Conservation (phyloP, 2,329 filamentous ascomycete species). For the Phialophora verrucosa region DNA sequence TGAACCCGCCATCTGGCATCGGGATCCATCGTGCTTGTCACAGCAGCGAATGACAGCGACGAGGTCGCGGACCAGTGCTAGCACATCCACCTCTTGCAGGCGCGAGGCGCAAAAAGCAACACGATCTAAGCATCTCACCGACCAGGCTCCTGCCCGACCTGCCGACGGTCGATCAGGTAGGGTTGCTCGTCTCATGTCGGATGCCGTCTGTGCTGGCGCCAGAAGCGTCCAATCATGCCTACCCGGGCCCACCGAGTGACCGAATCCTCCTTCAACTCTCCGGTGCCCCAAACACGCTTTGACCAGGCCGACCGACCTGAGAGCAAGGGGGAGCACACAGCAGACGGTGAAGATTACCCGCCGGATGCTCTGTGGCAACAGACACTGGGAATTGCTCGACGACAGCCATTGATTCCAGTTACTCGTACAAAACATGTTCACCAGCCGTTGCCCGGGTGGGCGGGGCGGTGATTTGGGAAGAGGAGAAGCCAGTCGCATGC, state of each 20-base stretch:
- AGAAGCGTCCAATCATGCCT: constrained; percentile 26
- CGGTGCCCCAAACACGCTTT: constrained; percentile 4
- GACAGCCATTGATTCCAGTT: constrained; percentile 7
- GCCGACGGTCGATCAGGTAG: constrained; percentile 31
- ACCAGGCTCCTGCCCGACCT: constrained; percentile 30
- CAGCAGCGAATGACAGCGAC: constrained; percentile 31
- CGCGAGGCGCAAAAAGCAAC: constrained; percentile 36
- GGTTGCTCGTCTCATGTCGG: constrained; percentile 31
- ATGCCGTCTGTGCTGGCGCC: constrained; percentile 34
- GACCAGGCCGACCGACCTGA: constrained; percentile 6
- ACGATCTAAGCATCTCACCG: constrained; percentile 32
- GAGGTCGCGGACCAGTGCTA: constrained; percentile 19
- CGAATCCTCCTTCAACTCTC: constrained; percentile 1
- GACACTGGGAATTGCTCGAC: constrained; percentile 20
- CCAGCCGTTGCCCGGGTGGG: constrained; percentile 3
- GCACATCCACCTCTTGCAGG: constrained; percentile 27
- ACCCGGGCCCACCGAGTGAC: constrained; percentile 14
- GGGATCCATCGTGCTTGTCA: constrained; percentile 26
- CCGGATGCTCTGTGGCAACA: background rate
- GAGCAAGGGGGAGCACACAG: constrained; percentile 17
- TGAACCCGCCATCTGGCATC: constrained; percentile 22
- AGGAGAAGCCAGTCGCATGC: constrained; percentile 6
- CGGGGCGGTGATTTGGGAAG: constrained; percentile 21
- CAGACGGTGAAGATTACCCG: constrained; percentile 17
- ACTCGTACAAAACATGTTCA: constrained; percentile 12